A percentile compares a stretch with the other conserved stretches of the same genome.
phyloP scores from a whole-genome alignment of 2,329 filamentous ascomycete genomes.

The Septoria petroselini region DNA sequence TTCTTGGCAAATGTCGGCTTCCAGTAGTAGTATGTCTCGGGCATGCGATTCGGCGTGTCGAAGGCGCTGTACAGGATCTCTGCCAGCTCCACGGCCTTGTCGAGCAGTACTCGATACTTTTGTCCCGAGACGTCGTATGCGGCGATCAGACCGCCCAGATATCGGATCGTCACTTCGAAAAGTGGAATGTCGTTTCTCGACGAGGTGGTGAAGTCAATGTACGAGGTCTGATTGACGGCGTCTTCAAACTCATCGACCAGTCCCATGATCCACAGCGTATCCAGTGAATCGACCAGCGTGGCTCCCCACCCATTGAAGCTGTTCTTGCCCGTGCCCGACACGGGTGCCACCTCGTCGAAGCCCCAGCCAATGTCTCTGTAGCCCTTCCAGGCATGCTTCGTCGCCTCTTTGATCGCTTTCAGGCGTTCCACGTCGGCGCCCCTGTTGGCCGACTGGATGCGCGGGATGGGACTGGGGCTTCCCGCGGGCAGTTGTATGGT shows the following conservation, averaged over 20 bases:
- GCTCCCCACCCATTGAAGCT: conserved; percentile 92
- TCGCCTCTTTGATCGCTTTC: conserved; percentile 66
- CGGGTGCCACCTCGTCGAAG: conserved; percentile 79
- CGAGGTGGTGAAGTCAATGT: conserved; percentile 80
- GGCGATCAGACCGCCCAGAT: conserved; percentile 78
- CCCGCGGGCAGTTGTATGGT: conserved; percentile 74
- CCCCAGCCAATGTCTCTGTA: conserved; percentile 79
- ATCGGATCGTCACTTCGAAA: conserved; percentile 89
- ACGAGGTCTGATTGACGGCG: conserved; percentile 64
- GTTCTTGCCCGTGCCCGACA: conserved; percentile 65
- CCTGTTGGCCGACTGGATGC: conserved; percentile 70
- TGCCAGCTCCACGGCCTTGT: conserved; percentile 75
- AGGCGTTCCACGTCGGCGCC: conserved; percentile 61
- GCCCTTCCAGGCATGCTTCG: conserved; percentile 74
- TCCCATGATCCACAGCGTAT: conserved; percentile 85
- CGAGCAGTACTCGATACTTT: conserved; percentile 65
- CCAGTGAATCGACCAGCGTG: conserved; percentile 76
- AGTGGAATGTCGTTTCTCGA: conserved; percentile 70
- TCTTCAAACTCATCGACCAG: conserved; percentile 75
- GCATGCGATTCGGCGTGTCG: conserved; percentile 93
- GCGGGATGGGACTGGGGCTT: conserved; percentile 65
- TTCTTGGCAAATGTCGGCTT: conserved; percentile 62
- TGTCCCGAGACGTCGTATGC: conserved; percentile 81
- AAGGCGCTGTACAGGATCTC: conserved; percentile 80
- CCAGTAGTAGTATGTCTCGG: conserved; percentile 76